These are phyloP conservation scores for Anethum foeniculum DNA, from an alignment of 140 eudicot species.

Conservation along the genomic window DNA sequence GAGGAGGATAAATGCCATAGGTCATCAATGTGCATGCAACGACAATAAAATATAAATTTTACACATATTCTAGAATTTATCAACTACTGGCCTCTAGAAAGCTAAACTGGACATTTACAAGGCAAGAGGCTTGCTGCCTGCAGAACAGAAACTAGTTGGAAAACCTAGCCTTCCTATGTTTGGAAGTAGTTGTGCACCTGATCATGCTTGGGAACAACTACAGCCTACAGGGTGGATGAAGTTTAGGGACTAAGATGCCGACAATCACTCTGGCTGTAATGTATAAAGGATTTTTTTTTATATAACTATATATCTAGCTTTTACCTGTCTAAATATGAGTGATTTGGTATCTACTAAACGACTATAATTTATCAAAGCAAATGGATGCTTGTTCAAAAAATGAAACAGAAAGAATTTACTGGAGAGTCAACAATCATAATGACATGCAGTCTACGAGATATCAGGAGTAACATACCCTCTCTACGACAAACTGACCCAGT, in stretches of 20 bases:
- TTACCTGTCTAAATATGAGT: background rate
- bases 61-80: background rate
- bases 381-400: background rate
- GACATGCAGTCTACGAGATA: background rate
- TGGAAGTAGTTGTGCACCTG: background rate
- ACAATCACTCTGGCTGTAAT: background rate
- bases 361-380: background rate
- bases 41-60: background rate
- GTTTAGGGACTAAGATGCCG: background rate
- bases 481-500: conserved; percentile 86
- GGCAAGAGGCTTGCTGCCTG: background rate
- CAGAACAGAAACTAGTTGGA: background rate
- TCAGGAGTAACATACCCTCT: conserved; percentile 43
- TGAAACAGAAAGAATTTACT: background rate
- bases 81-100: background rate
- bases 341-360: background rate
- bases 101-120: background rate
- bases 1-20: background rate
- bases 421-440: background rate
- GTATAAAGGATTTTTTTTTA: background rate
- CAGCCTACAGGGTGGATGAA: background rate
- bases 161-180: background rate
- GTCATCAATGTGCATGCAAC: background rate
- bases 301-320: background rate
- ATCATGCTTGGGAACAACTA: background rate